phyloP scores from a whole-genome alignment of 208 protist species.

The Trichomonas vaginalis region DNA sequence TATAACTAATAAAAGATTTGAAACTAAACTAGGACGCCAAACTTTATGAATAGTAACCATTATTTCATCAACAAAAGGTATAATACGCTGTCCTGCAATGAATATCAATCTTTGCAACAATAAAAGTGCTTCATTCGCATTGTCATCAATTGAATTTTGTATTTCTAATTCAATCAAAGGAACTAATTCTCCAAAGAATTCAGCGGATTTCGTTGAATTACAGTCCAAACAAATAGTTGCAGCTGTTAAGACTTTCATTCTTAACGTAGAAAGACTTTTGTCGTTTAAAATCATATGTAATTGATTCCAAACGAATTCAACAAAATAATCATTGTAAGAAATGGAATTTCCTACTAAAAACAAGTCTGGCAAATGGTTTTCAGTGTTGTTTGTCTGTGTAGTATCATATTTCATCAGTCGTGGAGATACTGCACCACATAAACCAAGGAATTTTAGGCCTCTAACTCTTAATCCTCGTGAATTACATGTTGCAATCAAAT shows the following conservation, averaged over 20 bases:
- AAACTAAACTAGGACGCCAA: not conserved
- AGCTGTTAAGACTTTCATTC: not conserved
- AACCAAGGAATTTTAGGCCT: not conserved
- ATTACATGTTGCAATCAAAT: not conserved
- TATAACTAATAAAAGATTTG: not conserved
- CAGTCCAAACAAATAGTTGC: not conserved
- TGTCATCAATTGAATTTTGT: not conserved
- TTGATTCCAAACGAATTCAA: not conserved
- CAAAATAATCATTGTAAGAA: not conserved
- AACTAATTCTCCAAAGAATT: not conserved
- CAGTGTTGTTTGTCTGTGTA: not conserved
- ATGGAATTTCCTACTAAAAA: not conserved
- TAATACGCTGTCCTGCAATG: not conserved
- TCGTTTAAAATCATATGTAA: not conserved
- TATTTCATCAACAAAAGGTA: not conserved
- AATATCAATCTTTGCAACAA: not conserved
- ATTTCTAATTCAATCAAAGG: not conserved
- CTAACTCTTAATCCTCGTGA: not conserved
- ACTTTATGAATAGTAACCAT: not conserved
- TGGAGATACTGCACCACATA: not conserved
- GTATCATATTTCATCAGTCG: not conserved
- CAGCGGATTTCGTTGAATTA: not conserved
- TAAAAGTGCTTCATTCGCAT: not conserved
- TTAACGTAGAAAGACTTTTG: not conserved
- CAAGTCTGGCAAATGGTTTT: not conserved